Conservation (phyloP, 1,284 basidiomycete species). For the Volvariella surrecta region DNA sequence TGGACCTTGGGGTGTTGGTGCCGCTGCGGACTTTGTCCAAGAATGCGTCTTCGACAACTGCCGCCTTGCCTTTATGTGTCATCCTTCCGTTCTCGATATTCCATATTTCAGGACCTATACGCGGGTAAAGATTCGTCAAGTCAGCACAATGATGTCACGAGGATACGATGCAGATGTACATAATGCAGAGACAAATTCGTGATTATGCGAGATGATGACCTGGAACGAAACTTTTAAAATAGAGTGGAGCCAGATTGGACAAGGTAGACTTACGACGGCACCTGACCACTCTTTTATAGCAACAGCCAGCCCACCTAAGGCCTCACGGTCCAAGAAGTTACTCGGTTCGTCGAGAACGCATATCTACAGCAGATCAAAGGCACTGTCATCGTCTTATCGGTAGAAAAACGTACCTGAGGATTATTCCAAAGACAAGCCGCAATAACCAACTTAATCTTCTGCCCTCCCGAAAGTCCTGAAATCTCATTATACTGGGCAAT, state of each 20-base stretch:
- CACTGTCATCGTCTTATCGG: background rate
- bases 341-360: constrained; percentile 91
- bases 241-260: constrained; percentile 10
- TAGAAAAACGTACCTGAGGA: constrained; percentile 54
- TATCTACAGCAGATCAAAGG: constrained; percentile 29
- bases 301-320: constrained; percentile 88
- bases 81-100: constrained; percentile 75
- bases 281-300: constrained; percentile 97
- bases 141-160: constrained; percentile 1
- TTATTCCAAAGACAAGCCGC: constrained; percentile 95
- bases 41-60: constrained; percentile 69
- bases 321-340: constrained; percentile 92
- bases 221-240: constrained; percentile 18
- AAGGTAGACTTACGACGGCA: constrained; percentile 61
- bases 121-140: constrained; percentile 12
- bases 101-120: constrained; percentile 82
- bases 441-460: constrained; percentile 97
- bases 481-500: constrained; percentile 98
- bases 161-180: constrained; percentile 40
- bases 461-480: constrained; percentile 83
- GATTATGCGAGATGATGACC: constrained; percentile 96
- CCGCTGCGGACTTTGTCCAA: constrained; percentile 63
- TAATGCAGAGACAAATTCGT: constrained; percentile 83
- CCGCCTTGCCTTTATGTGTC: constrained; percentile 82
- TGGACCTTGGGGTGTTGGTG: constrained; percentile 59